Evolutionary conservation across 2,329 filamentous ascomycete genomes (phyloP), one percentile per base, ranked within the genome.

Genomic region (Penicillium hesseltinei): DNA sequence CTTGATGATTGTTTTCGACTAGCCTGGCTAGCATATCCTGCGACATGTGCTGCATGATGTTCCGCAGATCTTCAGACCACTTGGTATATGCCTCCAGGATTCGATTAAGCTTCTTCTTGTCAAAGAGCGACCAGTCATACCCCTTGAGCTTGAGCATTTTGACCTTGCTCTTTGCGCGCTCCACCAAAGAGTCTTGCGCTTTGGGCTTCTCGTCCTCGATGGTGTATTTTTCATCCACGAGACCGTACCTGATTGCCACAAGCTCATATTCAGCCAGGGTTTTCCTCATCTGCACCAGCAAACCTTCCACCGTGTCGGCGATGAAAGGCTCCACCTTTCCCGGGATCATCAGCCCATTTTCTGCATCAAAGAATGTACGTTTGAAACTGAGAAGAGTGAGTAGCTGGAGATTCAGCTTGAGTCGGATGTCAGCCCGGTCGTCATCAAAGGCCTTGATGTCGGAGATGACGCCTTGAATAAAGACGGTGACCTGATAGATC

Each of bases 61-160:
- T 64, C 11, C 66, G 54, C 48, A 71, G 54, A 45, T 59, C 63
- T 27, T 60, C 59, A 2, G 67, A 66, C 69, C 64, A 71, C 27
- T 59, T 54, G n/a, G 66, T 67, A 33, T 71, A 69, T 23, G 64
- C 57, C 2, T 67, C 65, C 10, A 69, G 49, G 8, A 69, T 61
- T 9, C 45, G 42, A 27, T 64, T 51, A 47, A 72, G 55, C 51
- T 65, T 69, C 52, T 68, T 63, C 56, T 64, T 69, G 53, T 72
- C 69, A 40, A 71, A 72, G 7, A 72, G 62, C 4, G 69, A 66
- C 69, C 70, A 72, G 59, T 72, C 64, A 31, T 66, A 68, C 4
- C 67, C 64, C 36, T 69, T 66, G 27, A 62, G 45, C 52, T 70
- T 71, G 21, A 69, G 58, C 2, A 48, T 31, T 31, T 63, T 65